Base-by-base conservation (phyloP, 2,329 filamentous ascomycete genomes). In the Cytospora paraplurivora region DNA sequence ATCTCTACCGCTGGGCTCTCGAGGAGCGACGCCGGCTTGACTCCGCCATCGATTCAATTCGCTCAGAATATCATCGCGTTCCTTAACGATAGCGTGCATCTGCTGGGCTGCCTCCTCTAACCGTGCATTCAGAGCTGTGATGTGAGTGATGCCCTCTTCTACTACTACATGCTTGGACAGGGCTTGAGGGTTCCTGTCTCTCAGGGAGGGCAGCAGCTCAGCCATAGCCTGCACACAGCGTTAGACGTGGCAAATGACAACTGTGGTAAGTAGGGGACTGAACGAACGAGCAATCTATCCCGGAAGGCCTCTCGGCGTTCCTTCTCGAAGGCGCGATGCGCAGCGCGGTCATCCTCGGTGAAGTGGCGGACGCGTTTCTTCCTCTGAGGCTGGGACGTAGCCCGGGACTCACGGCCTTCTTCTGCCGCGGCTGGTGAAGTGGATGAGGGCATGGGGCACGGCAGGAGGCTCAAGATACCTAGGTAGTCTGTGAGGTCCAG, bases 251-350 rank as follows among this genome's bases (percentile, higher is more conserved):
- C 27, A 32, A 6, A 19, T 35, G n/a, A 38, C 12, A 17, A 17
- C 27, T 56, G 35, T 11, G n/a, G 2, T 32, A 12, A 27, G 13
- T 1, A 15, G n/a, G 7, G 12, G 17, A 27, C 17, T 49, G 19
- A 19, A 71, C 73, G 65, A 35, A 76, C 77, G 50, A 69, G 73
- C 19, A 79, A 62, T 2, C 74, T 70, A 50, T 76, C 73, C 57
- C 76, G 76, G 68, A 78, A 79, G 1, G 76, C 73, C 65, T 78
- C 76, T n/a, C 77, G 72, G 15, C 77, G 74, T 3, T 72, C 75
- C 66, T 74, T 75, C 59, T 79, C 76, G 65, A 79, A 78, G 7
- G 75, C 71, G 1, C 76, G 72, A 64, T 79, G 77, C 6, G 74
- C 73, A 4, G 76, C 76, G 11, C 77, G 76, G 57, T 79, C 77